Conservation (phyloP, 768 basidiomycete species). For the Psilocybe azurescens region DNA sequence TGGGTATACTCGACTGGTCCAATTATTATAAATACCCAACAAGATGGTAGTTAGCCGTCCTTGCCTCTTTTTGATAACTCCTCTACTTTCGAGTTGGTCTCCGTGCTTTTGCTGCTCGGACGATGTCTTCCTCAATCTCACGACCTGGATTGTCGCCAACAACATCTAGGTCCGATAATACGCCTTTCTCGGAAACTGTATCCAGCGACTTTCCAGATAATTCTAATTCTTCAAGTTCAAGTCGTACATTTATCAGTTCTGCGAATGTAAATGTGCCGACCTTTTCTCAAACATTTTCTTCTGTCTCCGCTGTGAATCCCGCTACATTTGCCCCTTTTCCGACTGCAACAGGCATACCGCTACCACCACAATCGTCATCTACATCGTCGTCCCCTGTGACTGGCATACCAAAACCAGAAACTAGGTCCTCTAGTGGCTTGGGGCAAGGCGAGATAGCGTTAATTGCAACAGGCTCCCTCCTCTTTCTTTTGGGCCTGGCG, state of each 20-base stretch:
- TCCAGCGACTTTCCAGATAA: neutral
- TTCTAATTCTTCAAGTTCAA: neutral
- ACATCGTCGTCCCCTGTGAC: neutral
- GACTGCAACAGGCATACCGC: neutral
- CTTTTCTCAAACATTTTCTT: neutral
- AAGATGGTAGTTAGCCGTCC: neutral
- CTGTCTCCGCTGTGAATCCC: neutral
- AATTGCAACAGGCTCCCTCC: neutral
- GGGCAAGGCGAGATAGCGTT: slow-evolving; percentile 3
- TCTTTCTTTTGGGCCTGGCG: slow-evolving; percentile 1
- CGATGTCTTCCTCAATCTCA: slow-evolving; percentile 1
- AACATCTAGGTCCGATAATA: neutral
- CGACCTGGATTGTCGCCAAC: neutral
- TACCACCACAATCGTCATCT: neutral
- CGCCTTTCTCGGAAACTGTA: too few species aligned
- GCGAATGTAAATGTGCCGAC: neutral
- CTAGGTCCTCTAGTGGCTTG: neutral
- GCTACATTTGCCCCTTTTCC: neutral
- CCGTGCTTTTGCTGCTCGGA: neutral
- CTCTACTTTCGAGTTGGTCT: neutral
- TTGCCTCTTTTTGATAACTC: neutral
- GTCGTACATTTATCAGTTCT: neutral
- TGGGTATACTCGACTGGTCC: neutral
- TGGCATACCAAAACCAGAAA: neutral
- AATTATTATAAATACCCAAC: slow-evolving; percentile 2